These are phyloP conservation scores for Vanderwaltozyma polyspora DNA, from an alignment of 805 yeast genomes.

Conservation along the genomic window DNA sequence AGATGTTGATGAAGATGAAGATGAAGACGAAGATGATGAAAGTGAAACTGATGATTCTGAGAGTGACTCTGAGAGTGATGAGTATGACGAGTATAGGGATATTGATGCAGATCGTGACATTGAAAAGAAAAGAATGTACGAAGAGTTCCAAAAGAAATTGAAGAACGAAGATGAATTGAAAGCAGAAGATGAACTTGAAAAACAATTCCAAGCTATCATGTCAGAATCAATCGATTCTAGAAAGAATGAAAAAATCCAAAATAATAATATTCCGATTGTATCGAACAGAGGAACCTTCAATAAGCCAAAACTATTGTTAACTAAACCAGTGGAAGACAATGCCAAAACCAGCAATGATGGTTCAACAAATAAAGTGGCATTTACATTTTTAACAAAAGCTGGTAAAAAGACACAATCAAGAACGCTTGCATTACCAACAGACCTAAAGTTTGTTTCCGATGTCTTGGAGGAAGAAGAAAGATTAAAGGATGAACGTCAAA, in stretches of 20 bases:
- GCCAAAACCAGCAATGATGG: not conserved
- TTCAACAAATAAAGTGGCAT: slow-evolving; percentile 28
- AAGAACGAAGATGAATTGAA: slow-evolving; percentile 33
- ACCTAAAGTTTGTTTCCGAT: slow-evolving; percentile 42
- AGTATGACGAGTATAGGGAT: slow-evolving; percentile 18
- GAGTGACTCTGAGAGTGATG: slow-evolving; percentile 8
- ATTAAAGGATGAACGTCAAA: slow-evolving; percentile 41
- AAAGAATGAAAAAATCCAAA: slow-evolving; percentile 21
- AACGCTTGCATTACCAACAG: slow-evolving; percentile 40
- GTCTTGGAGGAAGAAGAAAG: slow-evolving; percentile 41
- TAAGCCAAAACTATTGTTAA: slow-evolving; percentile 1
- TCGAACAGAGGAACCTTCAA: not conserved
- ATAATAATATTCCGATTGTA: slow-evolving; percentile 18
- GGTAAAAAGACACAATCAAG: slow-evolving; percentile 39
- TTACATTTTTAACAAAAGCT: slow-evolving; percentile 44
- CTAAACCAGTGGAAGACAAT: not conserved
- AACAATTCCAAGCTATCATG: slow-evolving; percentile 43
- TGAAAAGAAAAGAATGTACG: slow-evolving; percentile 25
- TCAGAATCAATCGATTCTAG: slow-evolving; percentile 38
- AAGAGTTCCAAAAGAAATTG: slow-evolving; percentile 30
- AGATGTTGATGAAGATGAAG: slow-evolving; percentile 19
- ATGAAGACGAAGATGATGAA: slow-evolving; percentile 11
- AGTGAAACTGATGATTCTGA: slow-evolving; percentile 6
- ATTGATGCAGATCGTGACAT: slow-evolving; percentile 24
- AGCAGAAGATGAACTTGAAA: slow-evolving; percentile 43